Evolutionary conservation across 2,329 filamentous ascomycete species (phyloP), one percentile per base, ranked within the genome.

Genomic region (Stagonosporopsis cucurbitacearum): DNA sequence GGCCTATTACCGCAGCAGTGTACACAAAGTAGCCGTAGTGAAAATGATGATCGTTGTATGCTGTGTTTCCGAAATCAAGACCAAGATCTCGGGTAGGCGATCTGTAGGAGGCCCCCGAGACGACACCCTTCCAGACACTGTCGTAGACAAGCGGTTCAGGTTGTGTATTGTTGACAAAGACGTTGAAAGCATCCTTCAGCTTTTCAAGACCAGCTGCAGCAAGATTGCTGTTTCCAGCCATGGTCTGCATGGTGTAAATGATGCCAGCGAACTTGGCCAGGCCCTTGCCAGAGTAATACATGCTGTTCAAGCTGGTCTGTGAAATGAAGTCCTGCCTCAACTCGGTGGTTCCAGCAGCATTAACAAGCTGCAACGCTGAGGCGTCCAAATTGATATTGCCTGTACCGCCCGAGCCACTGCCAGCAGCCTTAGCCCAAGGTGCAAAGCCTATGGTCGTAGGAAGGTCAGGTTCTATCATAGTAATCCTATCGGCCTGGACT

Each of bases 11-110:
- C 2, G 95, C 91, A 1, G 92, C 95, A 0, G 93, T 84, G 54
- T 94, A 90, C 64, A 98, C 88, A 75, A 96, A 95, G 74, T 99
- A 97, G 30, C 92, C 93, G 62, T 85, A 86, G 67, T 88, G 85
- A 72, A 88, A 87, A 70, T 87, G 85, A 62, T 87, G 84, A 63
- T 86, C 84, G 60, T 87, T 95, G 80, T 94, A 94, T 68, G 87
- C 88, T 0, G 88, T 90, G 76, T 97, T 97, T 62, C 95, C 95
- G 76, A 97, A 99, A 72, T 99, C 95, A 0, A 82, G 82, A 2
- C 89, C 88, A 6, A 84, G 74, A 33, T 64, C 63, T 33, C 58
- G 48, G 15, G 57, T 54, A n/a, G 62, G 52, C 15, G 47, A 53
- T 8, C 88, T 90, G 2, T 69, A 69, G 2, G 86, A 86, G 5